phyloP scores from a whole-genome alignment of 2,329 filamentous ascomycete species.

The Aureobasidium leucospermi region DNA sequence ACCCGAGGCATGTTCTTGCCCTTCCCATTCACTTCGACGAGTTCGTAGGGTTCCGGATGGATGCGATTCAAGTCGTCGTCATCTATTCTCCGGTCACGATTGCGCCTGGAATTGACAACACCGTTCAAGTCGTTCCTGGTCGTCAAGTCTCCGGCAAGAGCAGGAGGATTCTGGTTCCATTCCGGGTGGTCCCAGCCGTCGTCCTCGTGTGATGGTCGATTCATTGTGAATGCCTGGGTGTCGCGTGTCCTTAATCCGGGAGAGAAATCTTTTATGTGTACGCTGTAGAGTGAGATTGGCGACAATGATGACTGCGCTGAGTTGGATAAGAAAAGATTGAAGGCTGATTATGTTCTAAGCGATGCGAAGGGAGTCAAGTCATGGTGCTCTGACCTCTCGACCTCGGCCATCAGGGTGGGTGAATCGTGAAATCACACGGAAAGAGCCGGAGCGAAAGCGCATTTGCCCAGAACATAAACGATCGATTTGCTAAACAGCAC shows the following conservation, averaged over 20 bases:
- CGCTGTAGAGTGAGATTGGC: background rate
- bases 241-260: conserved; percentile 8
- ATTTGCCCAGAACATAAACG: background rate
- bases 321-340: background rate
- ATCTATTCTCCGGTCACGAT: conserved; percentile 36
- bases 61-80: conserved; percentile 24
- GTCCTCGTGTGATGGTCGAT: conserved; percentile 57
- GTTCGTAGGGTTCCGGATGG: conserved; percentile 18
- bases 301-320: background rate
- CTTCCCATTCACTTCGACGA: background rate
- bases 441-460: background rate
- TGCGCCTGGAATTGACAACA: conserved; percentile 50
- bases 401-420: conserved; percentile 10
- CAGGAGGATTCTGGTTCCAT: conserved; percentile 56
- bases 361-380: background rate
- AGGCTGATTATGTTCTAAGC: background rate
- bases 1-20: conserved; percentile 10
- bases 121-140: conserved; percentile 56
- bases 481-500: background rate
- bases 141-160: conserved; percentile 52
- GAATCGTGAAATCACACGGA: conserved; percentile 9
- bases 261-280: background rate
- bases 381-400: background rate
- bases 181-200: conserved; percentile 40
- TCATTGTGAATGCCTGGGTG: conserved; percentile 40